Evolutionary conservation across 1,139 yeast genomes (phyloP).

Genomic region (Candida sanyaensis): DNA sequence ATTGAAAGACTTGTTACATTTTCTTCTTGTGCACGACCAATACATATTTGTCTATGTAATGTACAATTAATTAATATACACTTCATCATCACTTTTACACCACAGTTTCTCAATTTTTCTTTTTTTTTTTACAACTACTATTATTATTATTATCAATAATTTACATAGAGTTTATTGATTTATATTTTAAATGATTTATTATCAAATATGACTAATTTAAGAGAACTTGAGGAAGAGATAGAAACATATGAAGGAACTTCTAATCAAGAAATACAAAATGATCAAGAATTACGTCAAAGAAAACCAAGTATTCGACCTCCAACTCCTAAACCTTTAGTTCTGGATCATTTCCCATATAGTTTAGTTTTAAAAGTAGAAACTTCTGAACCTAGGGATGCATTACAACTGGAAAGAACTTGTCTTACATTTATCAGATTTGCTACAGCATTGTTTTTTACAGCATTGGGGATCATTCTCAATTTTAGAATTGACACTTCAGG

Average conservation of each 20-base stretch:
- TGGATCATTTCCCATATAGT: slow-evolving; percentile 18
- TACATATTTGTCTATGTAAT: no score
- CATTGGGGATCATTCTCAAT: slow-evolving; percentile 54
- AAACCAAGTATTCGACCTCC: background rate
- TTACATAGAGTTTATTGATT: no score
- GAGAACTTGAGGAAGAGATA: slow-evolving; percentile 5
- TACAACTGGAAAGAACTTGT: slow-evolving; percentile 62
- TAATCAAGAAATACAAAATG: background rate
- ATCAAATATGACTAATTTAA: background rate
- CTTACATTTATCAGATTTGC: slow-evolving; percentile 55
- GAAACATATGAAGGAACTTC: slow-evolving; percentile 6
- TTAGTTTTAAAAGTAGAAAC: slow-evolving; percentile 44
- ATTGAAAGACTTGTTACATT: no score
- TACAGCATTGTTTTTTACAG: slow-evolving; percentile 49
- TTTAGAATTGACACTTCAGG: slow-evolving; percentile 44
- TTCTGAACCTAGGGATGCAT: slow-evolving; percentile 62
- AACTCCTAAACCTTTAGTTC: background rate
- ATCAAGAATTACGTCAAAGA: background rate
- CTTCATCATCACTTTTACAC: no score
- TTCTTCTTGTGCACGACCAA: no score
- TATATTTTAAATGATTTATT: no score
- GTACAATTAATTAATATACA: no score
- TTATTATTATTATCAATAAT: background rate
- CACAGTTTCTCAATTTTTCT: no score
- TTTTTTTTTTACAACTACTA: background rate